Percentiles rank a stretch among this genome's conserved stretches.
phyloP scores from a whole-genome alignment of 192 early-diverging fungal species.

The Chytriomyces confervae region DNA sequence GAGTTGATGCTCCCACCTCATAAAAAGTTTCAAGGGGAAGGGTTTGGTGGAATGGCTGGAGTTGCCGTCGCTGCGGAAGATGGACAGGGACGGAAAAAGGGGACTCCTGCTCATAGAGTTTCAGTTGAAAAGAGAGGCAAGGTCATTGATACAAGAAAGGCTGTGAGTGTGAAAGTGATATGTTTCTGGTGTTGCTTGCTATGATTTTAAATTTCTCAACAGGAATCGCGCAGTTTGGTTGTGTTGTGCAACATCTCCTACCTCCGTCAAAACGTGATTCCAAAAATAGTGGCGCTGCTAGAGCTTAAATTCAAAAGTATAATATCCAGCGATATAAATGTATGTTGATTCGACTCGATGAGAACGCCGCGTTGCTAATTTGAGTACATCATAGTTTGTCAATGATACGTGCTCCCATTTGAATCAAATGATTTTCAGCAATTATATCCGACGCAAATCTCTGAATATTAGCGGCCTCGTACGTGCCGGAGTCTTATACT shows the following conservation, averaged over 20 bases:
- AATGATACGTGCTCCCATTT: conserved; percentile 76
- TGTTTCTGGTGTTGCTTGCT: background rate
- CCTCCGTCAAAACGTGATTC: conserved; percentile 72
- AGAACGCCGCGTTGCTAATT: background rate
- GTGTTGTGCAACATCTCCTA: conserved; percentile 85
- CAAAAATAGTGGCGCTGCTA: conserved; percentile 75
- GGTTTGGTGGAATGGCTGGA: conserved; percentile 10
- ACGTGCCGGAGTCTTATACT: conserved; percentile 78
- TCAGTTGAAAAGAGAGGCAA: conserved; percentile 35
- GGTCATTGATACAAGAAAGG: conserved; percentile 36
- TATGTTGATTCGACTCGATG: conserved; percentile 29
- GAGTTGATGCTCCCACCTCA: conserved; percentile 19
- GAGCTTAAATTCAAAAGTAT: conserved; percentile 70
- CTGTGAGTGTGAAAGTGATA: conserved; percentile 28
- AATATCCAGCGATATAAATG: conserved; percentile 64
- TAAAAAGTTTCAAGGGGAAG: conserved; percentile 31
- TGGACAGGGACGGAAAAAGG: conserved; percentile 1
- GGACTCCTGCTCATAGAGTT: conserved; percentile 1
- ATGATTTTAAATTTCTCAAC: background rate
- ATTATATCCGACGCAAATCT: conserved; percentile 83
- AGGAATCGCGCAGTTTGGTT: conserved; percentile 77
- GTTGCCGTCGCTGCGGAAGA: conserved; percentile 20
- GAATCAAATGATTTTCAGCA: conserved; percentile 82
- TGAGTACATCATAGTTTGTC: conserved; percentile 54
- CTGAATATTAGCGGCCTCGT: conserved; percentile 73